Conservation (phyloP, 768 basidiomycete species). For the Naganishia vishniacii region DNA sequence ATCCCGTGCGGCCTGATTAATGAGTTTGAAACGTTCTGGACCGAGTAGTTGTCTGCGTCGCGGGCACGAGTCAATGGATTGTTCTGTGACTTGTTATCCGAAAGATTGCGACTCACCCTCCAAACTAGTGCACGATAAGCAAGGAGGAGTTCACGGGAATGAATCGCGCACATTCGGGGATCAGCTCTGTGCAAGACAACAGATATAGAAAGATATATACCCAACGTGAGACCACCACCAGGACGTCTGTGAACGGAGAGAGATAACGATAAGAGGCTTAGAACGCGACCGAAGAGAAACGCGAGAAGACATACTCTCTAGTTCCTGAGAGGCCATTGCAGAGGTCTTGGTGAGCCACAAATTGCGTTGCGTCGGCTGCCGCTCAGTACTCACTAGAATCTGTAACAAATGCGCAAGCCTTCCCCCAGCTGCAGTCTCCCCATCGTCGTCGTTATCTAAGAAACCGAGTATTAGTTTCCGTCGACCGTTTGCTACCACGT, state of each 20-base stretch:
- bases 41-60: slow-evolving; percentile 58
- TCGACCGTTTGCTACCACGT: not conserved
- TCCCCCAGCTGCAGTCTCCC: slow-evolving; percentile 86
- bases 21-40: slow-evolving; percentile 69
- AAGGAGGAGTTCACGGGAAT: not conserved
- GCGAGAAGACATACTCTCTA: slow-evolving; percentile 10
- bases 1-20: slow-evolving; percentile 89
- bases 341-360: no score
- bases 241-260: slow-evolving; percentile 54
- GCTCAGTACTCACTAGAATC: slow-evolving; percentile 58
- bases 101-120: slow-evolving; percentile 29
- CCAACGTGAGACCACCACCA: slow-evolving; percentile 87
- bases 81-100: no score
- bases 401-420: slow-evolving; percentile 84
- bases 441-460: slow-evolving; percentile 90
- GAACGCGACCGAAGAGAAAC: slow-evolving; percentile 29
- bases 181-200: no score
- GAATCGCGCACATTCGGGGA: no score
- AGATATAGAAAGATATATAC: slow-evolving; percentile 4
- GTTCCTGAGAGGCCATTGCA: not conserved
- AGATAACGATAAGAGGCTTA: not conserved
- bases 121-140: slow-evolving; percentile 10
- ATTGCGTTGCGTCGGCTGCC: no score
- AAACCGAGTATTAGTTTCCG: not conserved
- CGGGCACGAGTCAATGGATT: no score